Percentiles rank a stretch among this genome's conserved stretches.
phyloP scores from a whole-genome alignment of 306 rosid genomes.

The Medicago ruthenica region DNA sequence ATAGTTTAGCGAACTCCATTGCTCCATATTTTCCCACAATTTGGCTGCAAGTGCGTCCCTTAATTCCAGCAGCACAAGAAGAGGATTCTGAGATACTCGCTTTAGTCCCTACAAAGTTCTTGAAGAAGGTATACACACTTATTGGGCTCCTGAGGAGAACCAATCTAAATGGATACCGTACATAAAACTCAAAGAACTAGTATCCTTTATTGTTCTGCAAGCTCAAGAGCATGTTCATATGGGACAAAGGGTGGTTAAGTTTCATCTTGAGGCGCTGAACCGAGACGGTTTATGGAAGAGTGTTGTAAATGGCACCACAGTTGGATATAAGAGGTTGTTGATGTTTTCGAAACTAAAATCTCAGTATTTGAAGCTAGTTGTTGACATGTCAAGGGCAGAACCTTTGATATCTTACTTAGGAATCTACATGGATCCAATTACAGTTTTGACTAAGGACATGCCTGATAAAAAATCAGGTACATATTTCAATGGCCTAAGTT shows the following conservation, averaged over 20 bases:
- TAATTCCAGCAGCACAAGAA: constrained; percentile 72
- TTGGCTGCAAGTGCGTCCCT: constrained; percentile 61
- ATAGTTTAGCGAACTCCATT: constrained; percentile 68
- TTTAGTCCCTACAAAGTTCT: constrained; percentile 69
- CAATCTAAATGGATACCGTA: constrained; percentile 61
- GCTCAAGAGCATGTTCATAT: constrained; percentile 88
- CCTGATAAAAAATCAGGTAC: constrained; percentile 37
- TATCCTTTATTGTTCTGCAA: constrained; percentile 74
- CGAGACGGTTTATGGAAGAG: constrained; percentile 62
- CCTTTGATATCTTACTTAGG: constrained; percentile 74
- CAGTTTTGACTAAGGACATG: constrained; percentile 44
- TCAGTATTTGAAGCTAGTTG: constrained; percentile 71
- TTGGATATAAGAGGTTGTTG: constrained; percentile 77
- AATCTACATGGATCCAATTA: constrained; percentile 62
- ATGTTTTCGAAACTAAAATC: constrained; percentile 59
- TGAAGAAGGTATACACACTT: constrained; percentile 66
- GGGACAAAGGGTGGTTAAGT: constrained; percentile 81
- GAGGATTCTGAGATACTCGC: constrained; percentile 51
- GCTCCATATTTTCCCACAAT: constrained; percentile 73
- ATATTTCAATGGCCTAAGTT: constrained; percentile 55
- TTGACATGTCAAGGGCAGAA: constrained; percentile 70
- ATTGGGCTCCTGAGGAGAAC: constrained; percentile 82
- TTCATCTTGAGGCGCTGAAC: constrained; percentile 64
- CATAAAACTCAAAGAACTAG: constrained; percentile 60
- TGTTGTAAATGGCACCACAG: constrained; percentile 68